phyloP scores from a whole-genome alignment of 208 protist genomes.

The Leptomonas pyrrhocoris region DNA sequence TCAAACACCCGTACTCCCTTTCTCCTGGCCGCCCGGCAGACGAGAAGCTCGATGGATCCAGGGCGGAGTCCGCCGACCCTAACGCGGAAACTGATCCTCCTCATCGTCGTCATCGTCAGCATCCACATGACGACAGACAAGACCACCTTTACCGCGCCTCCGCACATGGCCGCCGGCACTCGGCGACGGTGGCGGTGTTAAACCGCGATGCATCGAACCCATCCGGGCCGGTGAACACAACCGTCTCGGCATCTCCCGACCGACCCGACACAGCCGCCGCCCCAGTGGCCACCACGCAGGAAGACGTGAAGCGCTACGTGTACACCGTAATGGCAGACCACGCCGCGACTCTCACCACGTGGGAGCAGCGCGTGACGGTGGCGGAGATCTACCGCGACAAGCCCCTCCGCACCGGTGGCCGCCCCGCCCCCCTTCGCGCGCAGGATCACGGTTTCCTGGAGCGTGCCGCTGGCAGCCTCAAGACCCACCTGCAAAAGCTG shows the following conservation, averaged over 20 bases:
- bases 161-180: conserved; percentile 15
- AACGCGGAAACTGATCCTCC: background rate
- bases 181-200: conserved; percentile 4
- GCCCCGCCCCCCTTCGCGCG: conserved; percentile 31
- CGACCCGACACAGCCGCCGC: background rate
- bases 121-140: background rate
- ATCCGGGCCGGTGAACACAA: conserved; percentile 5
- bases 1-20: conserved; percentile 17
- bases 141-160: conserved; percentile 1
- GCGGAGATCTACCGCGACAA: conserved; percentile 45
- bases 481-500: conserved; percentile 22
- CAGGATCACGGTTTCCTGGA: conserved; percentile 41
- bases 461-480: conserved; percentile 17
- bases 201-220: background rate
- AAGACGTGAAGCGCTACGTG: conserved; percentile 39
- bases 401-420: conserved; percentile 36
- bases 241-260: conserved; percentile 10
- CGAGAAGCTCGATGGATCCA: background rate
- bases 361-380: conserved; percentile 34
- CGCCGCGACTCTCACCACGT: conserved; percentile 26
- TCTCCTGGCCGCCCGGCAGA: background rate
- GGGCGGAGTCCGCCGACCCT: background rate
- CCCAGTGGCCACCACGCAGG: conserved; percentile 16
- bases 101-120: background rate
- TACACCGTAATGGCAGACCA: conserved; percentile 32